Conservation (phyloP, 768 basidiomycete species). For the Suillus decipiens region DNA sequence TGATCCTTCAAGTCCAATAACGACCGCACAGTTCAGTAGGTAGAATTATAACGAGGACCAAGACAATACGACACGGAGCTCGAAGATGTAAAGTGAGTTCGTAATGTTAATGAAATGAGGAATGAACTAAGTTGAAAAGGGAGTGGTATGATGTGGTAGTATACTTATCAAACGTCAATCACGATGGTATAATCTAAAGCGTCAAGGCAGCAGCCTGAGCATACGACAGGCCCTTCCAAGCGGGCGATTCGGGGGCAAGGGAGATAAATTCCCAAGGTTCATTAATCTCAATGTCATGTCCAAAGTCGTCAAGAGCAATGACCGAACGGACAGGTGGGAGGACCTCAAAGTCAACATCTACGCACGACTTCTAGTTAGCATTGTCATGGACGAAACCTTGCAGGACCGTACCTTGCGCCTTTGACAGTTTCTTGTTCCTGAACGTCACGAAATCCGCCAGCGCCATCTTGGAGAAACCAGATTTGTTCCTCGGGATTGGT, state of each 20-base stretch:
- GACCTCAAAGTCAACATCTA: constrained; percentile 31
- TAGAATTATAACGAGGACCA: constrained; percentile 8
- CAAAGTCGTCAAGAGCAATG: constrained; percentile 32
- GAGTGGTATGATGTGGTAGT: constrained; percentile 9
- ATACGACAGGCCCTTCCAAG: constrained; percentile 35
- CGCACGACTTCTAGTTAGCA: constrained; percentile 3
- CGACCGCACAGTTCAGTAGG: constrained; percentile 20
- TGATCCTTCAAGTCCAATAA: constrained; percentile 14
- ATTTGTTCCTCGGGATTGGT: constrained; percentile 7
- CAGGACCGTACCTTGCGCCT: neutral
- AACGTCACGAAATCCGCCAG: constrained; percentile 29
- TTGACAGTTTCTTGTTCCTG: neutral
- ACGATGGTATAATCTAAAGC: constrained; percentile 16
- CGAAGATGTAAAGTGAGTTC: constrained; percentile 5
- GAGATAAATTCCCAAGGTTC: constrained; percentile 36
- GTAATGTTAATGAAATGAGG: constrained; percentile 17
- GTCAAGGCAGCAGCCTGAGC: constrained; percentile 30
- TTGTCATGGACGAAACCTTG: neutral
- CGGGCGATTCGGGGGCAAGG: constrained; percentile 27
- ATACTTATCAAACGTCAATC: constrained; percentile 7
- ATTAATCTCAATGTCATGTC: constrained; percentile 21
- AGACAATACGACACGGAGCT: constrained; percentile 5
- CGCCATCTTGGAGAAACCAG: constrained; percentile 23
- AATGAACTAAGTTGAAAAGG: constrained; percentile 21
- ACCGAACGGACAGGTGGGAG: constrained; percentile 32